These are phyloP conservation scores for Micromonas pusilla DNA, from an alignment of 139 green algal species.

Conservation along the genomic window DNA sequence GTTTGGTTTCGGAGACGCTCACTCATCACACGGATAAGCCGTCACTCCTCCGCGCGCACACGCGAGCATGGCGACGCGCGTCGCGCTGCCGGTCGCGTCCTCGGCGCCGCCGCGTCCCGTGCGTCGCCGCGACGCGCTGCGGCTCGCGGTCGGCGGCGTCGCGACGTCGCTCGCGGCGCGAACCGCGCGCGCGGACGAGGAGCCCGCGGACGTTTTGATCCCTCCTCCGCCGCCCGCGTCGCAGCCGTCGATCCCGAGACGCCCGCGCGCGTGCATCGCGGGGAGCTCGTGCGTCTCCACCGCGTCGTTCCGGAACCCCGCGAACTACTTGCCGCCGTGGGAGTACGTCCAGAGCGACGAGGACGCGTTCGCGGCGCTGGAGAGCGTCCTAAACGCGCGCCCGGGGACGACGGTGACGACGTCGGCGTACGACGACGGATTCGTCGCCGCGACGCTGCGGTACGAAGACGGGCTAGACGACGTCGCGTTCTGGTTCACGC, in stretches of 20 bases:
- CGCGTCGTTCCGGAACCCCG: slow-evolving; percentile 2
- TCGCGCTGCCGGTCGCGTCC: no score
- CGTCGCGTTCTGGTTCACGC: background rate
- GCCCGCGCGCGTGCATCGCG: background rate
- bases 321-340: slow-evolving; percentile 18
- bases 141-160: no score
- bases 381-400: background rate
- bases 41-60: no score
- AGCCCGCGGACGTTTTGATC: no score
- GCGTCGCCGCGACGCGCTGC: no score
- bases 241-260: background rate
- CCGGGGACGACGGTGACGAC: background rate
- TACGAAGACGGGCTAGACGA: background rate
- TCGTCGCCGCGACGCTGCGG: slow-evolving; percentile 6
- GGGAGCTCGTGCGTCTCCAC: slow-evolving; percentile 9
- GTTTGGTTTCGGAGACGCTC: no score
- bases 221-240: background rate
- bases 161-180: no score
- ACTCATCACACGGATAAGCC: no score
- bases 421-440: slow-evolving; percentile 6
- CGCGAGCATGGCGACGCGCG: no score
- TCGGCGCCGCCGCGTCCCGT: no score
- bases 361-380: background rate
- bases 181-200: no score
- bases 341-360: slow-evolving; percentile 3